Conservation (phyloP, 2,329 filamentous ascomycete species). For the Penicillium decumbens region DNA sequence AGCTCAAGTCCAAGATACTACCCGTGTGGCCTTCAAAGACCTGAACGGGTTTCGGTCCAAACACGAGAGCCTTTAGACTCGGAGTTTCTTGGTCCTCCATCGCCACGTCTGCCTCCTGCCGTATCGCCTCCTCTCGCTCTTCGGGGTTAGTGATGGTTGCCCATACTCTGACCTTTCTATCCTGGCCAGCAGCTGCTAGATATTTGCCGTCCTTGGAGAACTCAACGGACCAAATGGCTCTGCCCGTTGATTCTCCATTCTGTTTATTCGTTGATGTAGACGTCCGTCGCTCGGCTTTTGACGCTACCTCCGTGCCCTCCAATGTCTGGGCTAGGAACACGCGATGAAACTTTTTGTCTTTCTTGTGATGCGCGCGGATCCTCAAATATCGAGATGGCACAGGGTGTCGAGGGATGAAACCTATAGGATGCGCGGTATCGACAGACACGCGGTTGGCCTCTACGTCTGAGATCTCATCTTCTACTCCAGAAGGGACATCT, state of each 20-base stretch:
- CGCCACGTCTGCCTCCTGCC: constrained; percentile 56
- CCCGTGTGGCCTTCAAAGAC: constrained; percentile 80
- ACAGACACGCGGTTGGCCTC: constrained; percentile 71
- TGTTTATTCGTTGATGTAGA: constrained; percentile 22
- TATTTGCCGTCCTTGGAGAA: constrained; percentile 91
- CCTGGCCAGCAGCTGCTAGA: constrained; percentile 86
- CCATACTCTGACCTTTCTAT: constrained; percentile 81
- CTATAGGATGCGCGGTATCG: constrained; percentile 69
- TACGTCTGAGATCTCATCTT: constrained; percentile 63
- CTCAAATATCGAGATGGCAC: constrained; percentile 89
- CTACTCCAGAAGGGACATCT: constrained; percentile 47
- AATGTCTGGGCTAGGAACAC: constrained; percentile 91
- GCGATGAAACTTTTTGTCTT: constrained; percentile 72
- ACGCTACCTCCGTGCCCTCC: constrained; percentile 51
- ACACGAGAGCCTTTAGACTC: constrained; percentile 82
- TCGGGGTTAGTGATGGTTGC: constrained; percentile 77
- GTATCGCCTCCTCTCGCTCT: constrained; percentile 69
- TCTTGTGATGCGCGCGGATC: constrained; percentile 75
- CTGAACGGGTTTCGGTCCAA: constrained; percentile 68
- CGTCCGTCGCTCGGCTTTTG: constrained; percentile 27
- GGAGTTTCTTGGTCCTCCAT: constrained; percentile 49
- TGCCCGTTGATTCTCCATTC: constrained; percentile 37
- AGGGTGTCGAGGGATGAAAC: constrained; percentile 81
- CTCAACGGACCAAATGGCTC: constrained; percentile 85
- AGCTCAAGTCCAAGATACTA: constrained; percentile 85